Base-by-base conservation (phyloP, 139 green algal species). In the Chlamydomonas sphaeroides region DNA sequence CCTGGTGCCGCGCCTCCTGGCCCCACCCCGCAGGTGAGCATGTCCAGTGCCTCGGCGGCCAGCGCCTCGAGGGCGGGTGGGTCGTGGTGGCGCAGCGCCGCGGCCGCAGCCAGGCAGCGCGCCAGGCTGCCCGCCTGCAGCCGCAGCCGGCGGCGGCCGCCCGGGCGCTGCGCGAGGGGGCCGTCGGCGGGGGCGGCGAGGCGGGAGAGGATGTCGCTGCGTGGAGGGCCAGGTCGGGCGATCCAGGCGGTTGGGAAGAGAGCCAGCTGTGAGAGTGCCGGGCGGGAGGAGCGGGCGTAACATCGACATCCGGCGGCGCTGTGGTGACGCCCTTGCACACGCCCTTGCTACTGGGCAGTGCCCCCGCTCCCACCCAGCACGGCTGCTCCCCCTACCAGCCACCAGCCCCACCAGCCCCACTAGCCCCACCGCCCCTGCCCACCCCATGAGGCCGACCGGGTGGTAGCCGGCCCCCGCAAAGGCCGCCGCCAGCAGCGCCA, bases 381-480 rank as follows among this genome's bases (percentile, higher is more conserved):
- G 11, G 2, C 33, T 3, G 17, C 10, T n/a, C 14, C 20, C 36
- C 23, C 1, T 21, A 39, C 21, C 11, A 15, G 8, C 10, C 41
- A 26, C 39, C 39, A 38, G 32, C 32, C 3, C 62, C 62, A 28
- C 2, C 32, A 7, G 23, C 62, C 32, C 8, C 10, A 7, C 62
- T 15, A 32, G 21, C 57, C 36, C 65, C 38, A 6, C 36, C 18
- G 25, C 36, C 67, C 26, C 25, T 8, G 15, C 74, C n/a, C 62
- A 82, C 75, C 75, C 5, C 32, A 82, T 65, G 7, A 82, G 45
- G 21, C 49, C 23, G 41, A 82, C 75, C 0, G 75, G 75, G 63
- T 82, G 75, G 62, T 82, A 82, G 6, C 75, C 75, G 33, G 62
- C 75, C 42, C 42, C 11, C 41, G 75, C 75, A 5, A 65, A 72